These are phyloP conservation scores for Raphanus raphanistrum DNA, from an alignment of 345 rosid genomes.

Conservation along the genomic window DNA sequence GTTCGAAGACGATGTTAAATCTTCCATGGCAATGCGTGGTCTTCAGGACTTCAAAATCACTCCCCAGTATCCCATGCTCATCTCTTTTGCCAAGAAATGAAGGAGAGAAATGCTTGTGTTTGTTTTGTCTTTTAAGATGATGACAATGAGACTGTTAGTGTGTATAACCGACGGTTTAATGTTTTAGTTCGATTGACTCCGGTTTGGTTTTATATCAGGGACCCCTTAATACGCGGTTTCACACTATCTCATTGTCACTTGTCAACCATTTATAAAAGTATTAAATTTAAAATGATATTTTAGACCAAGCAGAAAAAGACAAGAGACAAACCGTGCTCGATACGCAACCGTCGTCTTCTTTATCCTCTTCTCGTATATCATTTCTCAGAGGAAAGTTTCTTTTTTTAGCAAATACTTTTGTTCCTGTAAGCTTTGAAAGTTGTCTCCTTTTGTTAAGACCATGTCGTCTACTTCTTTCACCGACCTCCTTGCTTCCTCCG, in stretches of 20 bases:
- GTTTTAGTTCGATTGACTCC: constrained; percentile 5
- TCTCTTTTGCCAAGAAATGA: constrained; percentile 89
- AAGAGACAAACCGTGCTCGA: constrained; percentile 30
- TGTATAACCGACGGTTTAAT: constrained; percentile 32
- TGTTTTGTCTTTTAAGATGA: neutral
- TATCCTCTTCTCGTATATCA: constrained; percentile 26
- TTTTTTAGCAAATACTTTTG: constrained; percentile 10
- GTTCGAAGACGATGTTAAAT: constrained; percentile 80
- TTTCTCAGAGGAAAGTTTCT: constrained; percentile 7
- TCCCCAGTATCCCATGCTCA: constrained; percentile 81
- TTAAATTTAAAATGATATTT: neutral
- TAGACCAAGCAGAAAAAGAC: constrained; percentile 26
- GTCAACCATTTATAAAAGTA: constrained; percentile 31
- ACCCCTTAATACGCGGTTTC: constrained; percentile 30
- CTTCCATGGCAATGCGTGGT: constrained; percentile 82
- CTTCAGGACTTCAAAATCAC: constrained; percentile 91
- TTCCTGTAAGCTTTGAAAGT: constrained; percentile 11
- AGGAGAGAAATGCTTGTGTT: neutral
- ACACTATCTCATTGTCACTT: neutral
- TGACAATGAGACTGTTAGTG: neutral
- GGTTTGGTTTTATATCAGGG: constrained; percentile 21
- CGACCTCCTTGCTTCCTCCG: constrained; percentile 51
- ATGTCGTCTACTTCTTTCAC: constrained; percentile 53
- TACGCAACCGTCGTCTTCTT: constrained; percentile 39
- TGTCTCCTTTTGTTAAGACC: constrained; percentile 15